These are phyloP conservation scores for Fusarium sp. DNA, from an alignment of 2,329 filamentous ascomycete genomes.

Conservation along the genomic window DNA sequence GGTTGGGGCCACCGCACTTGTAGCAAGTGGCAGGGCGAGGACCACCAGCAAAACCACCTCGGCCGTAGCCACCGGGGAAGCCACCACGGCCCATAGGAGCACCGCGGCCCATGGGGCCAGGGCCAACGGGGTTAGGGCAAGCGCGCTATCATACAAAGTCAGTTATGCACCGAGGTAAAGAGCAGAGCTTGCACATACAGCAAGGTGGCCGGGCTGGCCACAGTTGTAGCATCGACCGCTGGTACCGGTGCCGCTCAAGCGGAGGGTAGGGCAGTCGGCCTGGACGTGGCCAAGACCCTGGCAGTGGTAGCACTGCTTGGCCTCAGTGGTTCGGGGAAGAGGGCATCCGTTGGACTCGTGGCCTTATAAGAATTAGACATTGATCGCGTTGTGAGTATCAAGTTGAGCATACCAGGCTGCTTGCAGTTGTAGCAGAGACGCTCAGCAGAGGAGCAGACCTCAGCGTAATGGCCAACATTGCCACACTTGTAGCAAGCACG, in stretches of 20 bases:
- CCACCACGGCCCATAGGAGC: slow-evolving; percentile 76
- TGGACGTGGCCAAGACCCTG: slow-evolving; percentile 98
- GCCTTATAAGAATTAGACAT: slow-evolving; percentile 55
- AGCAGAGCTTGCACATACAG: slow-evolving; percentile 65
- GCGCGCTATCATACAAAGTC: slow-evolving; percentile 67
- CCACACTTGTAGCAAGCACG: slow-evolving; percentile 87
- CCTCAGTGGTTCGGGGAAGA: slow-evolving; percentile 94
- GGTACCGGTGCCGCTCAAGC: slow-evolving; percentile 83
- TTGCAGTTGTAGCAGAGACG: slow-evolving; percentile 99
- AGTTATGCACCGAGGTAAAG: slow-evolving; percentile 13
- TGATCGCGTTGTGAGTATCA: neutral
- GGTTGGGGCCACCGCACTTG: slow-evolving; percentile 88
- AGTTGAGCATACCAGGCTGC: slow-evolving; percentile 71
- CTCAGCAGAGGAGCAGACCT: slow-evolving; percentile 98
- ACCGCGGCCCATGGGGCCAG: slow-evolving; percentile 69
- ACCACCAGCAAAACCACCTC: slow-evolving; percentile 79
- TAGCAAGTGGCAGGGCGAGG: slow-evolving; percentile 77
- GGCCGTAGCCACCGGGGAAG: slow-evolving; percentile 70
- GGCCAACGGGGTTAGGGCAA: slow-evolving; percentile 79
- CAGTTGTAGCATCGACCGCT: slow-evolving; percentile 97
- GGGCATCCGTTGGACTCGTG: slow-evolving; percentile 99
- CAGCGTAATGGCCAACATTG: slow-evolving; percentile 82
- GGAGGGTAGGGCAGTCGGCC: slow-evolving; percentile 97
- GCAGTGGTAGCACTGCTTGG: slow-evolving; percentile 99
- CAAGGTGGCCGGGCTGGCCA: slow-evolving; percentile 90